Percentiles rank a stretch among this genome's conserved stretches.
These are phyloP conservation scores for Penicillium sclerotiorum DNA, from an alignment of 2,329 filamentous ascomycete genomes.

Conservation along the genomic window DNA sequence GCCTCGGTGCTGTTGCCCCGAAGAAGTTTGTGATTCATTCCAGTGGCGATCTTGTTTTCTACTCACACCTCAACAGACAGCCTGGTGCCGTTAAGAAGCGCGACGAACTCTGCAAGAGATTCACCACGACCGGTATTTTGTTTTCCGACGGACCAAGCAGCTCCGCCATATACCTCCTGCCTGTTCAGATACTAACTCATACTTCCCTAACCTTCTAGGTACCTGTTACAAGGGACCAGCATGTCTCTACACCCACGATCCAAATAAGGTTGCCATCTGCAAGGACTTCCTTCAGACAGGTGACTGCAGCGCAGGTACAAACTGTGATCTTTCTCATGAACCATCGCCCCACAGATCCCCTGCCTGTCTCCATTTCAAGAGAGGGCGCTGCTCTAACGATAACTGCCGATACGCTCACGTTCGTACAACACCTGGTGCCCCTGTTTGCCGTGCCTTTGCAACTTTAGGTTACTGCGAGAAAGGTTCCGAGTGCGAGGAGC, in stretches of 20 bases:
- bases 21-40: constrained; percentile 65
- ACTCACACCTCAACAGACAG: constrained; percentile 32
- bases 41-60: constrained; percentile 9
- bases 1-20: constrained; percentile 72
- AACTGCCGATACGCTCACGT: constrained; percentile 87
- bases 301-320: constrained; percentile 72
- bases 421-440: constrained; percentile 72
- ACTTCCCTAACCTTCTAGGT: constrained; percentile 64
- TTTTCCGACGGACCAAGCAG: constrained; percentile 22
- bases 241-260: constrained; percentile 83
- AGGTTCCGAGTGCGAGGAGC: constrained; percentile 73
- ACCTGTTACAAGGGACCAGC: constrained; percentile 78
- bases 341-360: constrained; percentile 81
- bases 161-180: constrained; percentile 8
- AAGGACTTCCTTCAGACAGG: constrained; percentile 81
- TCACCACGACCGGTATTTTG: constrained; percentile 56
- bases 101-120: constrained; percentile 71
- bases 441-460: constrained; percentile 82
- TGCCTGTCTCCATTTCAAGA: constrained; percentile 84
- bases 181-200: constrained; percentile 40
- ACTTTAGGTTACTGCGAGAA: constrained; percentile 86
- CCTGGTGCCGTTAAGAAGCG: constrained; percentile 65
- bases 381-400: constrained; percentile 84
- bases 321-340: constrained; percentile 90
- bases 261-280: constrained; percentile 85